phyloP scores from a whole-genome alignment of 441 rosid species.

The Pelargonium fulgidum region DNA sequence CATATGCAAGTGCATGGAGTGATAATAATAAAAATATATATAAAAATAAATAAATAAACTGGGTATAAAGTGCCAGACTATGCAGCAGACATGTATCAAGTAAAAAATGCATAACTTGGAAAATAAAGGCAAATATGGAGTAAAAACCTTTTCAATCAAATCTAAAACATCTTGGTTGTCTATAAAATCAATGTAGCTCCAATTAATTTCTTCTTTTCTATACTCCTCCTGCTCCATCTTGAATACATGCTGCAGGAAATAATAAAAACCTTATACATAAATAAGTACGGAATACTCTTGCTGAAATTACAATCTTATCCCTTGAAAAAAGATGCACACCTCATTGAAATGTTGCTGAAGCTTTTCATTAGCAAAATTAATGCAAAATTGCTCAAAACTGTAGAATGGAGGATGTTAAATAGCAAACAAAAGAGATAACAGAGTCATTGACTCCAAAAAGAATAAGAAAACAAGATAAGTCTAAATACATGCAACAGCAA shows the following conservation, averaged over 20 bases:
- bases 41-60: neutral
- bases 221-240: conserved; percentile 87
- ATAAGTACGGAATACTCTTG: conserved; percentile 7
- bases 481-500: conserved; percentile 5
- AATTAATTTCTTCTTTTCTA: conserved; percentile 58
- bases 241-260: conserved; percentile 54
- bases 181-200: conserved; percentile 26
- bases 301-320: conserved; percentile 16
- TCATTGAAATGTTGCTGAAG: conserved; percentile 80
- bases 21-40: too few relatives aligned
- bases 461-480: neutral
- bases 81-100: neutral
- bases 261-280: neutral
- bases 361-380: conserved; percentile 78
- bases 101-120: neutral
- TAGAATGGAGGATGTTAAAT: conserved; percentile 11
- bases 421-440: conserved; percentile 6
- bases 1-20: neutral
- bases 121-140: conserved; percentile 1
- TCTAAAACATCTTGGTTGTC: conserved; percentile 74
- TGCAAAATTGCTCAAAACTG: conserved; percentile 85
- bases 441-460: too few relatives aligned
- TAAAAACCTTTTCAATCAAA: conserved; percentile 52
- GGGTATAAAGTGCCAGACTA: neutral
- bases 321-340: conserved; percentile 32